phyloP scores from a whole-genome alignment of 768 basidiomycete genomes.

The Tephrocybe sp. region DNA sequence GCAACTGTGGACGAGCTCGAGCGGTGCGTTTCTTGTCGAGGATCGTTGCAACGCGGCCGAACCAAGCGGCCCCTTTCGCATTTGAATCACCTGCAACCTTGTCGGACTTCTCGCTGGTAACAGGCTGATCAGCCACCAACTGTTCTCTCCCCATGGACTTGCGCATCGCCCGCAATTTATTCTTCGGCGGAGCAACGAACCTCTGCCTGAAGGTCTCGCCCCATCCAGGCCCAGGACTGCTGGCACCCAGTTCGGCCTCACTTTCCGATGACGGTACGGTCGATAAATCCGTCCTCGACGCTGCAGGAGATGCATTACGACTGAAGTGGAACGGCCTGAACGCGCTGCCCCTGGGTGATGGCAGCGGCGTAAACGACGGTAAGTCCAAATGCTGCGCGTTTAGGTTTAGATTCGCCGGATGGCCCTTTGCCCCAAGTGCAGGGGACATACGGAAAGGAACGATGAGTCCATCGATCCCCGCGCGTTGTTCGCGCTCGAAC shows the following conservation, averaged over 20 bases:
- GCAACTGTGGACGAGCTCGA: conserved; percentile 32
- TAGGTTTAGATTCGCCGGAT: too few relatives aligned
- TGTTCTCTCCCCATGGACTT: conserved; percentile 36
- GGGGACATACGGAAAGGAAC: conserved; percentile 30
- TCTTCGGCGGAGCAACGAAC: conserved; percentile 24
- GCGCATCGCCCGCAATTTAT: conserved; percentile 45
- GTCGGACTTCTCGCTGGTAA: conserved; percentile 9
- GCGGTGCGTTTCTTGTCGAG: conserved; percentile 22
- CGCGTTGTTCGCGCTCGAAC: conserved; percentile 54
- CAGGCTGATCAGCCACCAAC: conserved; percentile 29
- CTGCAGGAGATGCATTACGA: conserved; percentile 20
- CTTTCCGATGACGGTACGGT: conserved; percentile 37
- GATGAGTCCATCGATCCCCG: conserved; percentile 44
- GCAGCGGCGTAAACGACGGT: conserved; percentile 52
- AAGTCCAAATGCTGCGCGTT: conserved; percentile 26
- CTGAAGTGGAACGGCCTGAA: conserved; percentile 36
- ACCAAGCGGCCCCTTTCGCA: conserved; percentile 25
- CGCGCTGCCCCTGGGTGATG: conserved; percentile 34
- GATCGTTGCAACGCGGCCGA: conserved; percentile 25
- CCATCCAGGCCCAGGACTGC: conserved; percentile 4
- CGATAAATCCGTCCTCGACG: conserved; percentile 43
- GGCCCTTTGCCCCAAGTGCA: conserved; percentile 17
- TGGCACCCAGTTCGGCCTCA: conserved; percentile 18
- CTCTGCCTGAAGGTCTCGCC: conserved; percentile 9
- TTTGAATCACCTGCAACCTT: conserved; percentile 12